phyloP scores from a whole-genome alignment of 129 eudicot genomes.

The Rutidosis leptorrhynchoides region DNA sequence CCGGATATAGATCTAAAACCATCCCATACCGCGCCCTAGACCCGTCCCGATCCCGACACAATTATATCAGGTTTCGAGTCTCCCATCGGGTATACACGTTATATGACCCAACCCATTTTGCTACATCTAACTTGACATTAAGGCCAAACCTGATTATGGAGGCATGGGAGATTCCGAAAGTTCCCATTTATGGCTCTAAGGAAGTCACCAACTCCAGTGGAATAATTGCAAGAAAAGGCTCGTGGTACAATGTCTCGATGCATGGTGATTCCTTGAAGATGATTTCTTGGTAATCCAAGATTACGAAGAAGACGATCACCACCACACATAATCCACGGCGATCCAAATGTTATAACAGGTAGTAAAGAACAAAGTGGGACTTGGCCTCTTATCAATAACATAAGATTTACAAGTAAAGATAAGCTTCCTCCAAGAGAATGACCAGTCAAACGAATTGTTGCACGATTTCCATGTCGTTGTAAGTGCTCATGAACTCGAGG shows the following conservation, averaged over 20 bases:
- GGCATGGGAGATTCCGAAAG: constrained; percentile 76
- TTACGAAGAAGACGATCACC: constrained; percentile 61
- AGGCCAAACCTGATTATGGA: constrained; percentile 50
- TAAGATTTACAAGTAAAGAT: constrained; percentile 70
- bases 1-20: too few species aligned
- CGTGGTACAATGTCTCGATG: constrained; percentile 87
- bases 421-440: constrained; percentile 97
- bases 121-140: not conserved
- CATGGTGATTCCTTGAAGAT: constrained; percentile 67
- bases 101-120: not conserved
- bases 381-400: constrained; percentile 69
- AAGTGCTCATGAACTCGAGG: constrained; percentile 64
- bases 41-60: too few species aligned
- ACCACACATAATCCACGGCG: constrained; percentile 86
- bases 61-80: too few species aligned
- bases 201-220: constrained; percentile 61
- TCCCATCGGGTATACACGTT: too few species aligned
- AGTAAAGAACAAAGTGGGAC: constrained; percentile 61
- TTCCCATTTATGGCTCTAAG: constrained; percentile 73
- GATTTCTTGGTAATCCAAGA: constrained; percentile 64
- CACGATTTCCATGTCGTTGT: constrained; percentile 51
- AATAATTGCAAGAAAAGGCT: constrained; percentile 78
- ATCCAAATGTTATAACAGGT: constrained; percentile 82
- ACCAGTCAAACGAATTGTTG: constrained; percentile 78
- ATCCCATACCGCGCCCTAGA: too few species aligned